These are phyloP conservation scores for Haplosporangium gracile DNA, from an alignment of 192 early-diverging fungal genomes.

Conservation along the genomic window DNA sequence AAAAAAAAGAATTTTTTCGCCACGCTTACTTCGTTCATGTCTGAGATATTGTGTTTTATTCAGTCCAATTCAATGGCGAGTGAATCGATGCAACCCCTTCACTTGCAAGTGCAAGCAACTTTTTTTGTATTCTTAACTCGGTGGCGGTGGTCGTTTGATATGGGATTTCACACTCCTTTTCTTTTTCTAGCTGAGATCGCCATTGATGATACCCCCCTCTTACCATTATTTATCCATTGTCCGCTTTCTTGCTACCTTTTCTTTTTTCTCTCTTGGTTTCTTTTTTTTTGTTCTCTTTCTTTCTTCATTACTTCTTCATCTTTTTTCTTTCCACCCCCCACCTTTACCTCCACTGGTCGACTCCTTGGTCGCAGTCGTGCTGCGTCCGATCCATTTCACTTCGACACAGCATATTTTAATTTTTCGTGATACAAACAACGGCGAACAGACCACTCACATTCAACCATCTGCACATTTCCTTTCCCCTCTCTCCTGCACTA, in stretches of 20 bases:
- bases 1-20: background rate
- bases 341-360: background rate
- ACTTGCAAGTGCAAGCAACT: background rate
- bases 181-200: constrained; percentile 5
- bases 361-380: constrained; percentile 16
- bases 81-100: background rate
- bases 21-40: background rate
- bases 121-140: constrained; percentile 8
- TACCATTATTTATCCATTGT: no score
- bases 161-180: constrained; percentile 3
- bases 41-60: background rate
- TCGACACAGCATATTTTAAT: background rate
- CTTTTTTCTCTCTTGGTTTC: no score
- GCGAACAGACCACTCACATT: constrained; percentile 36
- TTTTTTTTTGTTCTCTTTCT: constrained; percentile 1
- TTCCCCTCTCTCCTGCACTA: background rate
- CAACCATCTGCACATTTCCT: background rate
- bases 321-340: background rate
- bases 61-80: background rate
- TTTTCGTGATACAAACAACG: constrained; percentile 41
- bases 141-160: constrained; percentile 5
- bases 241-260: no score
- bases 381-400: constrained; percentile 1
- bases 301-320: constrained; percentile 1
- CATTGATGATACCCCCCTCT: constrained; percentile 4